These are phyloP conservation scores for Corymbia citriodora DNA, from an alignment of 441 rosid species.

Conservation along the genomic window DNA sequence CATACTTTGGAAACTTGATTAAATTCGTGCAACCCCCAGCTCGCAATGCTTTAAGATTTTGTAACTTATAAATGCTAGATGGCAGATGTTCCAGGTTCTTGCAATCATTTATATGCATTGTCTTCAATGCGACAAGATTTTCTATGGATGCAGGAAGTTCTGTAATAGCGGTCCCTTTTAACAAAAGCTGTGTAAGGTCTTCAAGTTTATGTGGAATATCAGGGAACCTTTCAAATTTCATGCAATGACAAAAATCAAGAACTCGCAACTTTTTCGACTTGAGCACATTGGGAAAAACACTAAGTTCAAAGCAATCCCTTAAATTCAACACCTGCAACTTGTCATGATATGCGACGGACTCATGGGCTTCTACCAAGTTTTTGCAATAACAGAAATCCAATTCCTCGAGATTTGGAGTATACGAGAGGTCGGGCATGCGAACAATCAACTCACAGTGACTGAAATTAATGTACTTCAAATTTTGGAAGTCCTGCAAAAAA, in stretches of 20 bases:
- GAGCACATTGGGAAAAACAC: background rate
- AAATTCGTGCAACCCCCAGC: background rate
- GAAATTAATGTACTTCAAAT: background rate
- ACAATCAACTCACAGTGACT: fast-evolving
- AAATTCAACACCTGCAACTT: background rate
- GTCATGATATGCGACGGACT: background rate
- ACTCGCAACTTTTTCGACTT: background rate
- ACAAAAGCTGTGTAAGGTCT: background rate
- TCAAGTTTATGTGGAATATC: background rate
- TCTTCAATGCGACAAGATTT: background rate
- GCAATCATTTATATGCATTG: fast-evolving
- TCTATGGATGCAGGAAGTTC: background rate
- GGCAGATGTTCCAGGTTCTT: background rate
- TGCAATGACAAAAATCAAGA: too few species aligned
- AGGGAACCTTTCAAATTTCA: background rate
- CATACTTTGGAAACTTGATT: background rate
- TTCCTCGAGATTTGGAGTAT: background rate
- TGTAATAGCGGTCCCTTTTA: background rate
- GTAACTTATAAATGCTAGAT: background rate
- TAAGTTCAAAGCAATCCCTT: fast-evolving
- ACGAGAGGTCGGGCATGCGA: fast-evolving
- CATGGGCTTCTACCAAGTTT: background rate
- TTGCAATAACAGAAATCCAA: background rate
- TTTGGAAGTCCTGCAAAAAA: background rate
- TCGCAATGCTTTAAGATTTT: background rate